Evolutionary conservation across 345 rosid genomes (phyloP), one percentile per base, ranked within the genome.

Genomic region (Mercurialis annua): DNA sequence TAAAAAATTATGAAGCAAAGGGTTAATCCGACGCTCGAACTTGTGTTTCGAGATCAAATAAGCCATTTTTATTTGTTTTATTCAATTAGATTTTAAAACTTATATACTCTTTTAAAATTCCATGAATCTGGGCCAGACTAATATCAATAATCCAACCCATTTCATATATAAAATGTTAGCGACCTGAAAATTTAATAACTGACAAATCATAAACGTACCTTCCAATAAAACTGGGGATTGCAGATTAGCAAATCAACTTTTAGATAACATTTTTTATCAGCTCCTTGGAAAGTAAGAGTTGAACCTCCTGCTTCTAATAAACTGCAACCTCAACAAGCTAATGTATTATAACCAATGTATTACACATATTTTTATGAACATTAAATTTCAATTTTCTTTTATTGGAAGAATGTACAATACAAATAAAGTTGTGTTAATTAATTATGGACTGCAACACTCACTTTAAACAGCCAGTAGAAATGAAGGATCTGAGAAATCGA

Each of bases 291-390:
- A 55, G 81, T 78, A 73, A 82, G 87, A 70, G 77, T 80, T 10
- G 93, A 82, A 60, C 97, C 97, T 54, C 93, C 97, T 77, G 82
- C 93, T 83, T 90, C 97, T 70, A 85, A 61, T 67, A 90, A 71
- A 36, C 97, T 92, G 69, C 10, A 23, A 20, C 24, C 52, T 16
- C 9, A 29, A 20, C 49, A 8, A 12, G 17, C 48, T 46, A n/a
- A 42, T 52, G 21, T 10, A 55, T 51, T 27, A 5, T 51, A 16
- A 21, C 7, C 2, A 3, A 21, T 11, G 27, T 7, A 23, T 44
- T 51, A 23, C 1, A 2, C 1, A 21, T 50, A 16, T 6, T 18
- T 49, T n/a, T n/a, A n/a, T n/a, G n/a, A n/a, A n/a, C n/a, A n/a
- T n/a, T n/a, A n/a, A n/a, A n/a, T n/a, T n/a, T n/a, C n/a, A n/a